Evolutionary conservation across 192 early-diverging fungal genomes (phyloP).

Genomic region (Obelidium mucronatum): DNA sequence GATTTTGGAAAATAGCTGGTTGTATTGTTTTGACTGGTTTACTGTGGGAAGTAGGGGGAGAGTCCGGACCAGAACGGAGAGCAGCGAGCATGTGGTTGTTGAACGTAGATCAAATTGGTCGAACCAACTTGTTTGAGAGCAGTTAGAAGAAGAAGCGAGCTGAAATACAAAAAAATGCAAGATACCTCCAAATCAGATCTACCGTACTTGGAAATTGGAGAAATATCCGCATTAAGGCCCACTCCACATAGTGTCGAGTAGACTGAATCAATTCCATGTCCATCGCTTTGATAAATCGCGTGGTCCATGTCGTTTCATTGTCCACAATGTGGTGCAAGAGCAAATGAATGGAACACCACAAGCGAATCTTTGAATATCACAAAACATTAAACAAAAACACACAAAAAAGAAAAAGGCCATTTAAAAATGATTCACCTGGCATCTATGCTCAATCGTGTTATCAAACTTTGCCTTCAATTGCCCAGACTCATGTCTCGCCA

Average conservation of each 20-base stretch:
- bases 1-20: slow-evolving; percentile 25
- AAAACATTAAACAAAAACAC: slow-evolving; percentile 4
- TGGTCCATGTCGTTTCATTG: slow-evolving; percentile 6
- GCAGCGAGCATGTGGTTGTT: slow-evolving; percentile 50
- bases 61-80: slow-evolving; percentile 50
- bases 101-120: slow-evolving; percentile 45
- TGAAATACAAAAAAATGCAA: not conserved
- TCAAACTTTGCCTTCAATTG: slow-evolving; percentile 36
- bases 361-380: too few relatives aligned
- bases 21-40: slow-evolving; percentile 35
- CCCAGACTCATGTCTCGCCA: slow-evolving; percentile 2
- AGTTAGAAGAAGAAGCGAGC: not conserved
- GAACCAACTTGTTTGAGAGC: slow-evolving; percentile 31
- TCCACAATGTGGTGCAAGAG: slow-evolving; percentile 48
- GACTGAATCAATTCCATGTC: slow-evolving; percentile 51
- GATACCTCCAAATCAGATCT: slow-evolving; percentile 1
- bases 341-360: slow-evolving; percentile 56
- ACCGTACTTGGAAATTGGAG: not conserved
- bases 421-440: slow-evolving; percentile 11
- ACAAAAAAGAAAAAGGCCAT: not conserved
- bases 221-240: slow-evolving; percentile 39
- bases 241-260: slow-evolving; percentile 57
- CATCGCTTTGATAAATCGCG: slow-evolving; percentile 42
- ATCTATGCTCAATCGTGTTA: slow-evolving; percentile 33
- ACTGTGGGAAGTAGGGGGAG: slow-evolving; percentile 37